Conservation (phyloP, 345 rosid genomes). For the Eucalyptus pauciflora region DNA sequence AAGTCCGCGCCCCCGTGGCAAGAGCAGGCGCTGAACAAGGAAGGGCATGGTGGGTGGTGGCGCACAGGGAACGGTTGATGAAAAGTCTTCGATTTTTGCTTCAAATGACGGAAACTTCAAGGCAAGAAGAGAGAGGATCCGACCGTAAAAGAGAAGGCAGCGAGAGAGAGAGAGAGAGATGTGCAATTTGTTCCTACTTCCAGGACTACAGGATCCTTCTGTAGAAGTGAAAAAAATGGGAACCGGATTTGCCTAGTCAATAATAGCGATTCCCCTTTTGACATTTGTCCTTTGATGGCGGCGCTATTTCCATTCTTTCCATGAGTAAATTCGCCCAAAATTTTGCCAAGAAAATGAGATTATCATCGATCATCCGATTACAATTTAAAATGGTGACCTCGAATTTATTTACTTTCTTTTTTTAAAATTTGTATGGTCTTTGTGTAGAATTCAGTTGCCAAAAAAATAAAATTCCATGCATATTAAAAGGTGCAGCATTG, state of each 20-base stretch:
- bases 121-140: background rate
- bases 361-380: background rate
- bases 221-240: no score
- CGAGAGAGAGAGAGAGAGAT: background rate
- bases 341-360: background rate
- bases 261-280: background rate
- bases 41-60: background rate
- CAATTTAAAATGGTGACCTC: background rate
- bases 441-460: accelerated
- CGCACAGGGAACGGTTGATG: background rate
- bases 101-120: background rate
- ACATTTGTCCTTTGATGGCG: background rate
- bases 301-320: background rate
- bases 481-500: background rate
- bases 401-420: no score
- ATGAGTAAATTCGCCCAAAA: background rate
- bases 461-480: background rate
- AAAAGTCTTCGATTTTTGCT: background rate
- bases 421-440: background rate
- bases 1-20: background rate
- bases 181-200: background rate
- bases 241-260: no score
- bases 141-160: background rate
- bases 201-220: background rate
- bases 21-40: background rate